Evolutionary conservation across 352 stramenopile genomes (phyloP).

Genomic region (Pythium biforme): DNA sequence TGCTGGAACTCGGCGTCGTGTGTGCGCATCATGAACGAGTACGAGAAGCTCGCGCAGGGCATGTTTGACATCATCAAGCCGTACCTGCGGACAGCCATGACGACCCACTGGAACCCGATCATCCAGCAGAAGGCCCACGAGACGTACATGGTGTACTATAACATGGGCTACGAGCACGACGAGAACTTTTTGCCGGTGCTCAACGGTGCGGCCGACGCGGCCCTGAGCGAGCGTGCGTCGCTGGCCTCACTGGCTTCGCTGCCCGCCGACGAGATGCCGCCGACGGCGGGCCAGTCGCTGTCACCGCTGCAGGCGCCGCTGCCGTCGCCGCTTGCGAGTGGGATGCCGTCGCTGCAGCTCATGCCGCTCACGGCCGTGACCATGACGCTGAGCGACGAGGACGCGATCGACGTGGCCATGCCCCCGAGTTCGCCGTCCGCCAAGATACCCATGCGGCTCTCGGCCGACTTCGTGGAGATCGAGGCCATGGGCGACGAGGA

Average conservation of each 20-base stretch:
- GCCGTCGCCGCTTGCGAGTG: neutral
- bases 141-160: slow-evolving; percentile 88
- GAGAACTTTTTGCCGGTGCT: slow-evolving; percentile 35
- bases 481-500: slow-evolving; percentile 26
- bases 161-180: slow-evolving; percentile 87
- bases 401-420: slow-evolving; percentile 19
- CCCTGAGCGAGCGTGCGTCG: slow-evolving; percentile 10
- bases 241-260: slow-evolving; percentile 8
- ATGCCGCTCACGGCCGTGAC: slow-evolving; percentile 15
- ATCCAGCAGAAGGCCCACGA: slow-evolving; percentile 86
- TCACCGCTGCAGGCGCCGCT: slow-evolving; percentile 6
- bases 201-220: slow-evolving; percentile 12
- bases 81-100: slow-evolving; percentile 49
- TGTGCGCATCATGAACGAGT: slow-evolving; percentile 88
- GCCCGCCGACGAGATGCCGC: slow-evolving; percentile 8
- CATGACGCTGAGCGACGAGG: slow-evolving; percentile 22
- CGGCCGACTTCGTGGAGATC: slow-evolving; percentile 24
- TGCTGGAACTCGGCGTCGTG: slow-evolving; percentile 80
- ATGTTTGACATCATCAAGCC: slow-evolving; percentile 87
- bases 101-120: slow-evolving; percentile 76
- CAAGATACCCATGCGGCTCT: slow-evolving; percentile 23
- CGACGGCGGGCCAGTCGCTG: slow-evolving; percentile 8
- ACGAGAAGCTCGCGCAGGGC: slow-evolving; percentile 79
- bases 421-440: slow-evolving; percentile 21
- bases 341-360: slow-evolving; percentile 14